Percentiles rank a stretch among this genome's conserved stretches.
phyloP scores from a whole-genome alignment of 1,284 basidiomycete species.

The Melanopsichium pennsylvanicum region DNA sequence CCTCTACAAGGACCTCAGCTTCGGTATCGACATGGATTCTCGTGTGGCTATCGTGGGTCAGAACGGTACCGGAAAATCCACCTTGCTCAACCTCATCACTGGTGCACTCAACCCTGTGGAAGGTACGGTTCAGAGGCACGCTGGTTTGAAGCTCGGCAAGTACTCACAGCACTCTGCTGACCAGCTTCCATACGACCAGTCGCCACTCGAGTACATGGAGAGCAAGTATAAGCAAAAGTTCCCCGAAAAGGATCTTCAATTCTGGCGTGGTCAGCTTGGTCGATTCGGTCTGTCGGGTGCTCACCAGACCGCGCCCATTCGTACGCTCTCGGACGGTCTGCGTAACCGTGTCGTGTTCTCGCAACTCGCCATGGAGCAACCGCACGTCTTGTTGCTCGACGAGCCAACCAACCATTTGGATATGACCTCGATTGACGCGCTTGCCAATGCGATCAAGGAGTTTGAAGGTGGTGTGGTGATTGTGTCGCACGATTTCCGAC shows the following conservation, averaged over 20 bases:
- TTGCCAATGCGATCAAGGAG: conserved; percentile 92
- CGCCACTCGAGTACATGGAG: conserved; percentile 95
- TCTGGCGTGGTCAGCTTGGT: conserved; percentile 92
- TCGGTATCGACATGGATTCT: conserved; percentile 88
- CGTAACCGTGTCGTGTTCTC: conserved; percentile 93
- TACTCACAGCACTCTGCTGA: conserved; percentile 99
- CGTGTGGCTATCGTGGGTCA: conserved; percentile 96
- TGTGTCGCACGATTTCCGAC: conserved; percentile 63
- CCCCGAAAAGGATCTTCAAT: conserved; percentile 92
- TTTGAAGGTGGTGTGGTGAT: conserved; percentile 90
- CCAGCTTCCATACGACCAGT: conserved; percentile 92
- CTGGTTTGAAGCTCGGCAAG: conserved; percentile 82
- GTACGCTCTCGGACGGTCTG: conserved; percentile 89
- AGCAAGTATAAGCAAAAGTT: conserved; percentile 71
- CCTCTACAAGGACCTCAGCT: conserved; percentile 85
- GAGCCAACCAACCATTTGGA: conserved; percentile 86
- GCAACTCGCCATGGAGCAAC: conserved; percentile 72
- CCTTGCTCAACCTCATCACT: conserved; percentile 93
- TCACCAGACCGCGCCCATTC: conserved; percentile 93
- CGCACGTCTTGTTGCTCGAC: conserved; percentile 67
- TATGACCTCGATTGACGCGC: conserved; percentile 93
- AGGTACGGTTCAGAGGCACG: conserved; percentile 87
- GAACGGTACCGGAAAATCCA: conserved; percentile 98
- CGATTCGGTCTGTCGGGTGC: conserved; percentile 93
- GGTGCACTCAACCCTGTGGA: conserved; percentile 80